phyloP scores from a whole-genome alignment of 306 rosid species.

The Vicia villosa region DNA sequence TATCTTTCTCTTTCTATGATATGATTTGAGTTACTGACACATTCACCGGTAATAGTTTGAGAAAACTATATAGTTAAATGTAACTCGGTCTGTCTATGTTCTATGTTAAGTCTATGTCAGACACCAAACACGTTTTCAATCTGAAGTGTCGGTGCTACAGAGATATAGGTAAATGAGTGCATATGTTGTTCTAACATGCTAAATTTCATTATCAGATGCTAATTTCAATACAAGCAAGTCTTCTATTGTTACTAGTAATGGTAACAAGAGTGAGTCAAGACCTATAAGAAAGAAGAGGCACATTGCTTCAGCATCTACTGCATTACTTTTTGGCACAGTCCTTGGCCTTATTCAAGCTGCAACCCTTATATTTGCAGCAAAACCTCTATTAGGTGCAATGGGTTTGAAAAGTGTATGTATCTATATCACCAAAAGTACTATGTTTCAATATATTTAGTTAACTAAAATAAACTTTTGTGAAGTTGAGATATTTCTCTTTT shows the following conservation, averaged over 20 bases:
- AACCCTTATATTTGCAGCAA: slow-evolving; percentile 70
- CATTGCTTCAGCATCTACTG: slow-evolving; percentile 93
- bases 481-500: background rate
- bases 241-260: slow-evolving; percentile 18
- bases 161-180: background rate
- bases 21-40: background rate
- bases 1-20: background rate
- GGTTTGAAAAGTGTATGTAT: slow-evolving; percentile 78
- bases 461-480: background rate
- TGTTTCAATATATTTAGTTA: background rate
- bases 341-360: slow-evolving; percentile 84
- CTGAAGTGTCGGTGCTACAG: background rate
- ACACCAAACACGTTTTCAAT: background rate
- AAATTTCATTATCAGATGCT: slow-evolving; percentile 42
- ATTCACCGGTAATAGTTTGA: background rate
- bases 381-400: slow-evolving; percentile 73
- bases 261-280: slow-evolving; percentile 40
- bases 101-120: background rate
- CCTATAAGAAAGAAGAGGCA: slow-evolving; percentile 49
- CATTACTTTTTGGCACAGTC: slow-evolving; percentile 77
- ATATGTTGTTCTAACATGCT: slow-evolving; percentile 10
- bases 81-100: background rate
- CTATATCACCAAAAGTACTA: background rate
- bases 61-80: no score
- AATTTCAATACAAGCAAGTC: slow-evolving; percentile 35